Evolutionary conservation across 179 eudicot species (phyloP).

Genomic region (Silene coronaria): DNA sequence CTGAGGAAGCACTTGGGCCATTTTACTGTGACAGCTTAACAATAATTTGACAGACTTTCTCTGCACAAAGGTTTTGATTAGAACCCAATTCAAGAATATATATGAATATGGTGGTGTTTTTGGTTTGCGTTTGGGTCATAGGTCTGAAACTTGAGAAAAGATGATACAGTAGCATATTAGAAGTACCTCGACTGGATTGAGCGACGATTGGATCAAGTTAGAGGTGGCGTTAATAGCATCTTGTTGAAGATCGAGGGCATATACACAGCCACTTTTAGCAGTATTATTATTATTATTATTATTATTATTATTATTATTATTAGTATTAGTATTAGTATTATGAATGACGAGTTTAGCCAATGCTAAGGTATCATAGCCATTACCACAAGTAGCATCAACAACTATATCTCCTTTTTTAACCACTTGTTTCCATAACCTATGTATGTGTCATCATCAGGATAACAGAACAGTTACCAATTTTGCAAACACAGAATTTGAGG

Average conservation of each 20-base stretch:
- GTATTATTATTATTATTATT: too few species aligned
- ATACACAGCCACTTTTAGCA: conserved; percentile 47
- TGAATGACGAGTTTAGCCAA: conserved; percentile 50
- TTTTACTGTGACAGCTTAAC: conserved; percentile 66
- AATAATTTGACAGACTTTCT: conserved; percentile 57
- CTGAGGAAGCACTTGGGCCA: conserved; percentile 63
- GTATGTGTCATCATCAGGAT: too few species aligned
- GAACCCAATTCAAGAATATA: neutral
- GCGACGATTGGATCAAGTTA: conserved; percentile 47
- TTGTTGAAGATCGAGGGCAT: conserved; percentile 70
- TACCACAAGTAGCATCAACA: conserved; percentile 95
- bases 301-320: too few species aligned
- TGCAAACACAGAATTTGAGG: neutral
- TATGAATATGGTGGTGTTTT: too few species aligned
- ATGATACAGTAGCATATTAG: neutral
- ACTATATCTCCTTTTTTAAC: conserved; percentile 64
- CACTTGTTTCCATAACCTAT: conserved; percentile 70
- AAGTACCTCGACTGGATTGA: conserved; percentile 48
- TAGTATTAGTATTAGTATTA: too few species aligned
- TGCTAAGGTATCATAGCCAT: conserved; percentile 84
- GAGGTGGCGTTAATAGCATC: conserved; percentile 57
- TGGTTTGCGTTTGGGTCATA: too few species aligned
- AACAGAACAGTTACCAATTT: too few species aligned
- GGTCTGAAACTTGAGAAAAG: too few species aligned
- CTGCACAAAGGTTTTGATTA: conserved; percentile 33